Percentiles rank a stretch among this genome's conserved stretches.
Evolutionary conservation across 257 asterid genomes (phyloP).

Genomic region (Solanum virginianum): DNA sequence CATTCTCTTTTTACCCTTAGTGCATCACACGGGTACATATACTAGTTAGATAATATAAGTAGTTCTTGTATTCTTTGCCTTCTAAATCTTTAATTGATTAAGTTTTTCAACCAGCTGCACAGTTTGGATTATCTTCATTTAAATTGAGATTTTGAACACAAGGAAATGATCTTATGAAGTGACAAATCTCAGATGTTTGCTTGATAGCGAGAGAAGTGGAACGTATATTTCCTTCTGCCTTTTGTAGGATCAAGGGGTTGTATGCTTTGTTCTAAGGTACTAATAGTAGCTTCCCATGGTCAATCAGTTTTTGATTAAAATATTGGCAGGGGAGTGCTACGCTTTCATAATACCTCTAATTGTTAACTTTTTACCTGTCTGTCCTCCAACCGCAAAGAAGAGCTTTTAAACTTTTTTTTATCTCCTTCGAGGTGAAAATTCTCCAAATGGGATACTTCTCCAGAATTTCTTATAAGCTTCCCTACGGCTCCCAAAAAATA

Average conservation of each 20-base stretch:
- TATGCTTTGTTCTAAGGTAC: not conserved
- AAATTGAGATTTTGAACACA: not conserved
- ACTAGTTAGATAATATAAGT: not conserved
- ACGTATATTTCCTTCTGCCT: not conserved
- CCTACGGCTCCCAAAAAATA: not conserved
- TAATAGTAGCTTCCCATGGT: not conserved
- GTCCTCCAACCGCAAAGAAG: not conserved
- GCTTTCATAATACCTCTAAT: not conserved
- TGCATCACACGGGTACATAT: too few species aligned
- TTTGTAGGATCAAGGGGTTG: not conserved
- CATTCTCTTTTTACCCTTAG: too few species aligned
- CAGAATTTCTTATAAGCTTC: not conserved
- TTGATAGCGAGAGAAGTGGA: not conserved
- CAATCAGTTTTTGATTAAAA: not conserved
- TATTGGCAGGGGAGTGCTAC: not conserved
- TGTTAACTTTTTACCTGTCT: not conserved
- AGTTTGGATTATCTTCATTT: not conserved
- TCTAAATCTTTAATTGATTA: not conserved
- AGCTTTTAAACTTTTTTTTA: not conserved
- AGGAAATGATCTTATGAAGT: not conserved
- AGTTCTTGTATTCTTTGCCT: not conserved
- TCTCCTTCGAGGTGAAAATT: not conserved
- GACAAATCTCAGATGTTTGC: not conserved
- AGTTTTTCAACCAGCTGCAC: not conserved
- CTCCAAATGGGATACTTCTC: not conserved